Evolutionary conservation across 2,329 filamentous ascomycete genomes (phyloP), one percentile per base, ranked within the genome.

Genomic region (Microdochium nivale): DNA sequence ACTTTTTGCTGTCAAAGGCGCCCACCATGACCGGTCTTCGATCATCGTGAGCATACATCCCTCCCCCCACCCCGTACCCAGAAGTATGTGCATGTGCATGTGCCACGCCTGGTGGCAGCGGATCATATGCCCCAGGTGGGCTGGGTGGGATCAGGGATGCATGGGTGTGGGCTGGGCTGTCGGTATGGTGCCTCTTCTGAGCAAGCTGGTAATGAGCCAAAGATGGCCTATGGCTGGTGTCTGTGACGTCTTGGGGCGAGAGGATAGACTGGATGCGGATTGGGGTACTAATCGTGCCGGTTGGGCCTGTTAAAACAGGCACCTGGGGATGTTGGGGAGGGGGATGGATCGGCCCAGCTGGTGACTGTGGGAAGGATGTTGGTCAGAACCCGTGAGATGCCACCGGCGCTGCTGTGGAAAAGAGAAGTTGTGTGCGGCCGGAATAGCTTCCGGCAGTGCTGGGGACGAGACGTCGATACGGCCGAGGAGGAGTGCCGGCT

Each of bases 221-320:
- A 52, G 57, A 65, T 48, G 64, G 59, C 51, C 56, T 60, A 43
- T 70, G 69, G 66, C 71, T 68, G 56, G 63, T 49, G 54, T 70
- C 70, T 55, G 69, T 65, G 51, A 65, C 69, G 55, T 73, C 68
- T 54, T 67, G 62, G 54, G 73, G 70, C 53, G 74, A 76, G 63
- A 78, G 67, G 62, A 78, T 77, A 48, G 74, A 76, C 61, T 76
- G 68, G 54, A 77, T 77, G 59, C 73, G 70, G 57, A 76, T 66
- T 67, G 73, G 72, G 55, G 72, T 74, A 59, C 73, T 69, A 72
- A 77, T 77, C 58, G 68, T 76, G 71, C 61, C 72, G 72, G 67
- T 57, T 68, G 66, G 68, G 70, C 68, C 72, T 63, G 62, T 53
- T 50, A 68, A 64, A 71, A 66, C 67, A 66, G 53, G 55, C 54